A percentile compares a stretch with the other conserved stretches of the same genome.
These are phyloP conservation scores for Phylloporus arenicola DNA, from an alignment of 768 basidiomycete genomes.

Conservation along the genomic window DNA sequence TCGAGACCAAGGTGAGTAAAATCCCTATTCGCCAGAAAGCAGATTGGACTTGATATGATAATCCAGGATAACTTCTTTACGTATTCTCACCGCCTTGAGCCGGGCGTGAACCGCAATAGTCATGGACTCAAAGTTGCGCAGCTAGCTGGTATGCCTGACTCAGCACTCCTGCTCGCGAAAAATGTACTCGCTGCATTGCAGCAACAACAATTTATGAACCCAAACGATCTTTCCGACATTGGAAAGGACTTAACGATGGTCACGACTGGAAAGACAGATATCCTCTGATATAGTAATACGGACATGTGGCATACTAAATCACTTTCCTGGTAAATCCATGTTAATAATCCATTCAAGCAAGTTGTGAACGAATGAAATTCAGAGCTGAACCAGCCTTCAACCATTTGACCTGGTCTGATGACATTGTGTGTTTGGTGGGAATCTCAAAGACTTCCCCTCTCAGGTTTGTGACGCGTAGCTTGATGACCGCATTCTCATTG, in stretches of 20 bases:
- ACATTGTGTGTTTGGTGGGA: conserved; percentile 83
- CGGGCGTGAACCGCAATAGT: conserved; percentile 85
- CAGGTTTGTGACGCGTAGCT: conserved; percentile 61
- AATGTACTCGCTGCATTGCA: conserved; percentile 43
- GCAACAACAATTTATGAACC: conserved; percentile 19
- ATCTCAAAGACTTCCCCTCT: conserved; percentile 63
- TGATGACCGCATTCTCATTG: conserved; percentile 38
- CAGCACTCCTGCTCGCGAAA: conserved; percentile 57
- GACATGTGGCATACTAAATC: background rate
- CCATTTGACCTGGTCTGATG: conserved; percentile 87
- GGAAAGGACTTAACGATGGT: conserved; percentile 25
- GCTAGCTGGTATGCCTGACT: conserved; percentile 74
- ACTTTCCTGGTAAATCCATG: background rate
- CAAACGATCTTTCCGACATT: conserved; percentile 29
- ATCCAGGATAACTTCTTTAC: conserved; percentile 69
- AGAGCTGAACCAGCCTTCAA: conserved; percentile 82
- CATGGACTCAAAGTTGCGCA: conserved; percentile 89
- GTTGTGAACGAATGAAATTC: conserved; percentile 75
- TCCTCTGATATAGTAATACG: background rate
- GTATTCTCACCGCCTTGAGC: conserved; percentile 75
- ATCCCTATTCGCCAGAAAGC: background rate
- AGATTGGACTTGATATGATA: background rate
- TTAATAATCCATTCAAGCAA: conserved; percentile 20
- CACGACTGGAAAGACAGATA: background rate
- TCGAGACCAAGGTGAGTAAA: conserved; percentile 62